Conservation (phyloP, 345 rosid species). For the Excoecaria agallocha region DNA sequence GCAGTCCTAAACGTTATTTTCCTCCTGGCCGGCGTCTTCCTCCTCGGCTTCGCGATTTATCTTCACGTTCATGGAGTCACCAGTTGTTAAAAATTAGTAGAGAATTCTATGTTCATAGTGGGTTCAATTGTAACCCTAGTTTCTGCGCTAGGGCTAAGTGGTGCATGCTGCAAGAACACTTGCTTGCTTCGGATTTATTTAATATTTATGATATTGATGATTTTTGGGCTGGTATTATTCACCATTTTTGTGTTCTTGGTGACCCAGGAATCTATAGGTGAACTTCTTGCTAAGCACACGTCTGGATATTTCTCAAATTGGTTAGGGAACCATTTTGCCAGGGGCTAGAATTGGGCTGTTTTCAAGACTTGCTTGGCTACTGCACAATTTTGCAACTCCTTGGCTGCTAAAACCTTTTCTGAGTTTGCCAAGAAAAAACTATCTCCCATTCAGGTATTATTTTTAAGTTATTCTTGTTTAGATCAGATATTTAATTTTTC, state of each 20-base stretch:
- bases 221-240: not conserved
- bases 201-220: not conserved
- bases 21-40: not conserved
- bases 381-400: slow-evolving; percentile 18
- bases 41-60: not conserved
- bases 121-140: not conserved
- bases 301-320: slow-evolving; percentile 22
- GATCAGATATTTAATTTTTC: too few species aligned
- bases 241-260: not conserved
- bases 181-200: not conserved
- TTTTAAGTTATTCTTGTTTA: too few species aligned
- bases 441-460: slow-evolving; percentile 19
- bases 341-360: slow-evolving; percentile 19
- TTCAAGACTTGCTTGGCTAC: slow-evolving; percentile 28
- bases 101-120: not conserved
- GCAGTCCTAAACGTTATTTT: not conserved
- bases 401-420: not conserved
- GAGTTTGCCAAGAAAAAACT: slow-evolving; percentile 1
- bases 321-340: slow-evolving; percentile 21
- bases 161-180: not conserved
- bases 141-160: not conserved
- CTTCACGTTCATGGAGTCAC: not conserved
- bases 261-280: not conserved
- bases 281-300: not conserved
- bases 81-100: not conserved